These are phyloP conservation scores for Sarocladium kiliense DNA, from an alignment of 2,329 filamentous ascomycete genomes.

Conservation along the genomic window DNA sequence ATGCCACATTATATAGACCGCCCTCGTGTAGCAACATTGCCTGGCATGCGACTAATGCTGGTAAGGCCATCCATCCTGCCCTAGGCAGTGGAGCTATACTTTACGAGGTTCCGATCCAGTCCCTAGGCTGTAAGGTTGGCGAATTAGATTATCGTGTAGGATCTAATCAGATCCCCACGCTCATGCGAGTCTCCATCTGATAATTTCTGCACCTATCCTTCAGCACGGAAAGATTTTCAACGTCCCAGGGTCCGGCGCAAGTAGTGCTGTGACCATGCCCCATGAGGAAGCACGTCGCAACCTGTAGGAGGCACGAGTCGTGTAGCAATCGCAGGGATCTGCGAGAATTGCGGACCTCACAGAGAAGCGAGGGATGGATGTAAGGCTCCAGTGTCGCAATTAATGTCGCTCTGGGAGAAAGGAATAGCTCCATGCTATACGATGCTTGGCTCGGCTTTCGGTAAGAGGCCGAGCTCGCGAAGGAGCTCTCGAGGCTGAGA, in stretches of 20 bases:
- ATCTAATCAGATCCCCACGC: constrained; percentile 6
- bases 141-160: neutral
- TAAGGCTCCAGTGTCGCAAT: too few relatives aligned
- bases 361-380: too few relatives aligned
- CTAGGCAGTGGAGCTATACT: neutral
- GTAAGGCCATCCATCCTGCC: neutral
- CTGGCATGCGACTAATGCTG: neutral
- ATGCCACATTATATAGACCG: neutral
- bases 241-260: neutral
- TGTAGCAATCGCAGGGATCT: neutral
- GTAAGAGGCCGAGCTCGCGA: neutral
- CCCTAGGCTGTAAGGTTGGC: neutral
- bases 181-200: neutral
- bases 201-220: neutral
- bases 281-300: neutral
- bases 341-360: neutral
- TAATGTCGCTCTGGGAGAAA: neutral
- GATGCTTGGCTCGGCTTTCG: neutral
- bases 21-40: neutral
- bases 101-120: neutral
- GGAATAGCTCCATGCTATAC: neutral
- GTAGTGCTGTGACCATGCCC: neutral
- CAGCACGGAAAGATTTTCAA: neutral
- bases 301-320: neutral
- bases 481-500: neutral